These are phyloP conservation scores for Pythium sukuiense DNA, from an alignment of 352 stramenopile genomes.

Conservation along the genomic window DNA sequence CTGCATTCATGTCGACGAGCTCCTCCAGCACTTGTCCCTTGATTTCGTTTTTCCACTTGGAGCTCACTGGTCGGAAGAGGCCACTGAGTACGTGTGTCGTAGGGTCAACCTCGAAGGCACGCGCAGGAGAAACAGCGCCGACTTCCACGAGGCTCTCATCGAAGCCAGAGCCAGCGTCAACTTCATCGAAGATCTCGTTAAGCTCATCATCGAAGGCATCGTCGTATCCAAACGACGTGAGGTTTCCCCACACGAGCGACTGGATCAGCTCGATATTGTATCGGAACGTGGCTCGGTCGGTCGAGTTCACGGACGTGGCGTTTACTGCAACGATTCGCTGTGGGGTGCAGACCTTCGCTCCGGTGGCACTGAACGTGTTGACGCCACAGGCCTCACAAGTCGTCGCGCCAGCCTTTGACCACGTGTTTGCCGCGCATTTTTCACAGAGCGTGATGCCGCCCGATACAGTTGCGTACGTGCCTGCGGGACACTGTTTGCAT, in stretches of 20 bases:
- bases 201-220: conserved; percentile 21
- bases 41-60: conserved; percentile 49
- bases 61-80: conserved; percentile 62
- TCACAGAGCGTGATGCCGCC: conserved; percentile 48
- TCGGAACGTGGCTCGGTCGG: conserved; percentile 17
- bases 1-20: conserved; percentile 44
- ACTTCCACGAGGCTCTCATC: conserved; percentile 30
- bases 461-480: conserved; percentile 38
- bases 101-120: conserved; percentile 47
- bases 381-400: conserved; percentile 54
- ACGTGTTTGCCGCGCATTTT: conserved; percentile 60
- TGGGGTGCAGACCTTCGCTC: conserved; percentile 44
- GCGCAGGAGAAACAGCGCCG: conserved; percentile 36
- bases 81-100: conserved; percentile 53
- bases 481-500: conserved; percentile 62
- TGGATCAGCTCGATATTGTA: conserved; percentile 81
- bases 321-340: conserved; percentile 47
- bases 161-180: conserved; percentile 3
- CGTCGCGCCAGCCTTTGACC: conserved; percentile 46
- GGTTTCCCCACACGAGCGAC: conserved; percentile 65
- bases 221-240: conserved; percentile 15
- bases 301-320: conserved; percentile 23
- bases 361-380: conserved; percentile 61
- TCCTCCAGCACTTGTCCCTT: conserved; percentile 63
- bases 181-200: conserved; percentile 13